Base-by-base conservation (phyloP, 176 grass and related monocot genomes). In the Eleusine indica region DNA sequence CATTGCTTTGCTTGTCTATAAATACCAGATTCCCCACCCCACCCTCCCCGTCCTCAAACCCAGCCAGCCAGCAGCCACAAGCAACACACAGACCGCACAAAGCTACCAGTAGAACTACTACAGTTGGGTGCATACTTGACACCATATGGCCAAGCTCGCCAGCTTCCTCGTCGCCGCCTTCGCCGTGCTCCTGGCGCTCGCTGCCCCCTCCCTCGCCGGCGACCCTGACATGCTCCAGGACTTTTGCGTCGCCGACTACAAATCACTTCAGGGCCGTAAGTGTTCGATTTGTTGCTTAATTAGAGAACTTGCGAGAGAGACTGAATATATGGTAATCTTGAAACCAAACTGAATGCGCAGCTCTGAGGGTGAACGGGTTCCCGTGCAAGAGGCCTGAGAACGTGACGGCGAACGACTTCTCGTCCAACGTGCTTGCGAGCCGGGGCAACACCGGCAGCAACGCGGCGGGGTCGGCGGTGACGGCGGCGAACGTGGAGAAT, bases 161-260 rank as follows among this genome's bases (percentile, higher is more conserved):
- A 25, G 35, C n/a, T 52, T 58, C 66, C 44, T 52, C 76, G 48
- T 73, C 22, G 54, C 70, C 17, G 19, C 15, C 47, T 63, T 52
- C 72, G 66, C 38, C 76, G 16, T 76, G 61, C 1, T 79, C 40
- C 32, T 87, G 40, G 75, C 72, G 2, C 16, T 91, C 21, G 46
- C 66, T 39, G 56, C 38, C 14, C 46, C 89, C 1, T 67, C 72
- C 0, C 70, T 91, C 53, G 85, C 89, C 11, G 82, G 84, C 17
- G 94, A 97, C 66, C 91, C 91, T 3, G 94, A 92, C 76, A 92
- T 94, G 91, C 87, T 97, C 47, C 94, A 97, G 70, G 94, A 97
- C 52, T 40, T 97, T 75, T 97, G 94, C 74, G 89, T 97, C 61
- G 89, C 94, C 17, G 91, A 97, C 66, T 90, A 91, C 85, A 83